Percentiles rank a stretch among this genome's conserved stretches.
phyloP scores from a whole-genome alignment of 306 rosid genomes.

The Lithocarpus polystachyus region DNA sequence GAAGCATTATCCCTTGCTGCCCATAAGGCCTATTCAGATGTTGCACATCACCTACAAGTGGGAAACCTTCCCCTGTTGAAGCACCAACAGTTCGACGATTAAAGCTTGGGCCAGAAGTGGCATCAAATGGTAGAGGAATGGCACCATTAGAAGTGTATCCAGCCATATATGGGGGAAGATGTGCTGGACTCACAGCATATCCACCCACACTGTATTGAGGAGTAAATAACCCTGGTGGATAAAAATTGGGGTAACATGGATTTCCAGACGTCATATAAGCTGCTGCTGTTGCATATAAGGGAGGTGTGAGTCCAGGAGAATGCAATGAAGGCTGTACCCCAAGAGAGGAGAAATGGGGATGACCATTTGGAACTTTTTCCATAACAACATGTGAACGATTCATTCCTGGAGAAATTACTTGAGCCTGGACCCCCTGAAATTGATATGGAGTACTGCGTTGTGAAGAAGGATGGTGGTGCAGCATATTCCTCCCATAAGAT shows the following conservation, averaged over 20 bases:
- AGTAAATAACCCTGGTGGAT: constrained; percentile 31
- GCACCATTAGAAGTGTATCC: constrained; percentile 49
- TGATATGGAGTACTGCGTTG: constrained; percentile 33
- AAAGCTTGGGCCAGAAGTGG: constrained; percentile 33
- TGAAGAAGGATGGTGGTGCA: constrained; percentile 25
- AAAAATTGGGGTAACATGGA: constrained; percentile 44
- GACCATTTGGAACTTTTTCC: constrained; percentile 37
- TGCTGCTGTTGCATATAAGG: constrained; percentile 48
- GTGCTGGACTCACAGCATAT: constrained; percentile 41
- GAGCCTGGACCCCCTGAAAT: constrained; percentile 33
- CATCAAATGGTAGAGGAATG: constrained; percentile 43
- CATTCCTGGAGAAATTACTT: constrained; percentile 41
- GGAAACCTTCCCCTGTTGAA: constrained; percentile 37
- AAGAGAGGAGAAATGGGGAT: constrained; percentile 40
- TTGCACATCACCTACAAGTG: constrained; percentile 35
- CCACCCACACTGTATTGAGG: constrained; percentile 48
- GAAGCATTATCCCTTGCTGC: constrained; percentile 44
- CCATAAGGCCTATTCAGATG: constrained; percentile 46
- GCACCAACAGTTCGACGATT: constrained; percentile 39
- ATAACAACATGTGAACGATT: constrained; percentile 32
- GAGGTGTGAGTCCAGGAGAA: constrained; percentile 39
- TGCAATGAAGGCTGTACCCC: constrained; percentile 45
- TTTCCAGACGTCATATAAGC: constrained; percentile 46
- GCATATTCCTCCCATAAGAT: constrained; percentile 19
- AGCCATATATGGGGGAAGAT: constrained; percentile 39